Conservation (phyloP, 495 filamentous ascomycete genomes). For the Penicillium egyptiacum region DNA sequence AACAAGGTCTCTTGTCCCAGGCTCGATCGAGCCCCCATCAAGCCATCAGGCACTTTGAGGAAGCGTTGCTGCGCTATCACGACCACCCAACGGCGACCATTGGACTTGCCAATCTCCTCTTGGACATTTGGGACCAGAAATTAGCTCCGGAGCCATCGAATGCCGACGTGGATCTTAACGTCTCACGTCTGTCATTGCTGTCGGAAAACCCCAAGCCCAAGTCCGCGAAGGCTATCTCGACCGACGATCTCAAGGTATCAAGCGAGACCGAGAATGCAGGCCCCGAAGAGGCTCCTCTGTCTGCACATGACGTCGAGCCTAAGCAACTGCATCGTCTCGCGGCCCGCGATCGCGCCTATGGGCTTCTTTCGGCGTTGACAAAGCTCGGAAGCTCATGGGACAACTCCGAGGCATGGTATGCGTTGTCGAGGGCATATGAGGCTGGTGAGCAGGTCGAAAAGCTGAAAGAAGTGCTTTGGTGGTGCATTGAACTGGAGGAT, state of each 20-base stretch:
- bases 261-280: conserved; percentile 14
- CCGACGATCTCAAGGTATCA: conserved; percentile 25
- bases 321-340: conserved; percentile 74
- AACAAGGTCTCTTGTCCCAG: conserved; percentile 68
- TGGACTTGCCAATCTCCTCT: conserved; percentile 75
- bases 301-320: conserved; percentile 43
- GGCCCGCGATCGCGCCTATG: conserved; percentile 82
- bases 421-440: conserved; percentile 81
- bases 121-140: conserved; percentile 78
- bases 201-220: conserved; percentile 25
- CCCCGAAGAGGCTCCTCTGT: conserved; percentile 11
- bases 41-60: conserved; percentile 74
- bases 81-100: conserved; percentile 82
- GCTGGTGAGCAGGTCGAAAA: conserved; percentile 78
- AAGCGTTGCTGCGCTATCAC: conserved; percentile 68
- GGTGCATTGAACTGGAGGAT: conserved; percentile 67
- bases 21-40: conserved; percentile 61
- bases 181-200: conserved; percentile 30
- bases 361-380: conserved; percentile 74
- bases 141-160: conserved; percentile 44
- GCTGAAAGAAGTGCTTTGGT: conserved; percentile 71
- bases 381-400: conserved; percentile 91
- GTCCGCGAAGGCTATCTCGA: conserved; percentile 23
- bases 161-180: conserved; percentile 32
- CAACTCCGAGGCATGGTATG: conserved; percentile 89